Percentiles rank a stretch among this genome's conserved stretches.
Conservation (phyloP, 352 stramenopile genomes). For the Plasmopara halstedii region DNA sequence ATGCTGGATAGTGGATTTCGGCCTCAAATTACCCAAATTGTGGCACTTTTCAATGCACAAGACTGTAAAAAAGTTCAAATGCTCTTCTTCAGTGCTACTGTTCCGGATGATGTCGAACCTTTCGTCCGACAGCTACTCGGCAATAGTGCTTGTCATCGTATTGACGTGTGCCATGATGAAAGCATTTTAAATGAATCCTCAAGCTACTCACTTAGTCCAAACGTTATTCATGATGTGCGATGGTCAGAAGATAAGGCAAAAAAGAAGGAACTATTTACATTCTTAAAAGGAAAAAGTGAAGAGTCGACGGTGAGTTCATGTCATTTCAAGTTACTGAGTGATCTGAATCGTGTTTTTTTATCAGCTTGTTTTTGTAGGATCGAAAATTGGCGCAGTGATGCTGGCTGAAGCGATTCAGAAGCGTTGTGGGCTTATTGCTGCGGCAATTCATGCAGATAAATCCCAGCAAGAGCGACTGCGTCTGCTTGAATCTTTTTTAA, state of each 20-base stretch:
- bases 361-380: conserved; percentile 72
- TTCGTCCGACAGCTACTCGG: conserved; percentile 26
- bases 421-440: conserved; percentile 21
- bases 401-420: conserved; percentile 48
- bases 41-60: conserved; percentile 19
- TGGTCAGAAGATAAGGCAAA: conserved; percentile 57
- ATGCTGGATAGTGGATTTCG: conserved; percentile 62
- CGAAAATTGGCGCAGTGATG: conserved; percentile 50
- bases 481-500: conserved; percentile 55
- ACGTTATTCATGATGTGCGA: conserved; percentile 27
- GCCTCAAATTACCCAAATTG: conserved; percentile 38
- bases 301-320: conserved; percentile 38
- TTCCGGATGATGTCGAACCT: conserved; percentile 33
- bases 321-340: not conserved
- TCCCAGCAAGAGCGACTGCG: conserved; percentile 40
- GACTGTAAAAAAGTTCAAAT: conserved; percentile 22
- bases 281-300: conserved; percentile 21
- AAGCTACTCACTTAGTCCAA: conserved; percentile 21
- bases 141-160: conserved; percentile 18
- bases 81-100: conserved; percentile 55
- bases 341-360: not conserved
- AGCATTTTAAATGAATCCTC: not conserved
- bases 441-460: conserved; percentile 62
- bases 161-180: conserved; percentile 21
- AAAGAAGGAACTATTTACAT: conserved; percentile 46